These are phyloP conservation scores for Catenaria anguillulae DNA, from an alignment of 371 early-diverging fungal species.

Conservation along the genomic window DNA sequence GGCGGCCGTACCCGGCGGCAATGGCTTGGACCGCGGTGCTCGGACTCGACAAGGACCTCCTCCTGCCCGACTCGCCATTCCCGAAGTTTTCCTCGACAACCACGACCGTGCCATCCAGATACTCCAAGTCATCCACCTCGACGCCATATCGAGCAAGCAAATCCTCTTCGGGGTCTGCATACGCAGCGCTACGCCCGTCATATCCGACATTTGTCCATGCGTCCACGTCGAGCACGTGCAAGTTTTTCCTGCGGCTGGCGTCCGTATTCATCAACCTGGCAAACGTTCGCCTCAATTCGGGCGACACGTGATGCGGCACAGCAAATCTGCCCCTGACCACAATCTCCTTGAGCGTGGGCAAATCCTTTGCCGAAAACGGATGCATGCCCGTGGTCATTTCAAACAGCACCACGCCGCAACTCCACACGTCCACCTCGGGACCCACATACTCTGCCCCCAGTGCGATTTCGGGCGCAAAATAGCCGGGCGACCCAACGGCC, in stretches of 20 bases:
- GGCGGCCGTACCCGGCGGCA: not conserved
- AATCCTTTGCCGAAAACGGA: slow-evolving; percentile 1
- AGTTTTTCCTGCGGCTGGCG: not conserved
- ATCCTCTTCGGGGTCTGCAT: not conserved
- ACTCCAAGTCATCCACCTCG: not conserved
- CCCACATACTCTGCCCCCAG: slow-evolving; percentile 21
- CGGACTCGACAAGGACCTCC: not conserved
- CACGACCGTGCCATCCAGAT: not conserved
- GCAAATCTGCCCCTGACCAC: not conserved
- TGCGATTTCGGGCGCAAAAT: slow-evolving; percentile 41
- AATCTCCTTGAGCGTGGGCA: not conserved
- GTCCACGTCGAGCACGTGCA: not conserved
- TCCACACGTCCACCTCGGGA: slow-evolving; percentile 2
- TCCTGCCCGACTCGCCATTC: not conserved
- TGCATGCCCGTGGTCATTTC: slow-evolving; percentile 61
- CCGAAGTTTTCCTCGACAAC: not conserved
- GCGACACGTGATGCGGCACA: not conserved
- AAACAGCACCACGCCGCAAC: slow-evolving; percentile 73
- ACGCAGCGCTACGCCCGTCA: not conserved
- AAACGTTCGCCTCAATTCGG: not conserved
- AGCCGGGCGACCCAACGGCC: not conserved
- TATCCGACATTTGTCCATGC: not conserved
- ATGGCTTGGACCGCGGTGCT: not conserved
- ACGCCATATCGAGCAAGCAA: not conserved
- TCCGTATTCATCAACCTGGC: not conserved